Evolutionary conservation across 345 rosid genomes (phyloP).

Genomic region (Bruguiera gymnorhiza): DNA sequence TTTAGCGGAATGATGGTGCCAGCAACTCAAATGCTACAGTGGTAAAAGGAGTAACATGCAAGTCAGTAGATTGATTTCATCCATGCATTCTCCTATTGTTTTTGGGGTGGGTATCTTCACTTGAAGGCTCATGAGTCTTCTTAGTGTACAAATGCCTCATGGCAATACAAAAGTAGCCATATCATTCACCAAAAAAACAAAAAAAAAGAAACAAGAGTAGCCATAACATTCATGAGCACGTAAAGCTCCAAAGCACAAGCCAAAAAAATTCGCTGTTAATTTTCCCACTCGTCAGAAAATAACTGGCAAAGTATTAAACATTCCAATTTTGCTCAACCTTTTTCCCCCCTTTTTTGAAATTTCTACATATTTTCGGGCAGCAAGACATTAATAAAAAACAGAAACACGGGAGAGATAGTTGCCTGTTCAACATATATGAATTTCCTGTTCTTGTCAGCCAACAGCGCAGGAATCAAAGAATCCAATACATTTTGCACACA

Average conservation of each 20-base stretch:
- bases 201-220: not conserved
- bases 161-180: not conserved
- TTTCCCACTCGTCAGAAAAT: not conserved
- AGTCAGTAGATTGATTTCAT: not conserved
- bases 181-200: not conserved
- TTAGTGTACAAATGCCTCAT: not conserved
- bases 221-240: not conserved
- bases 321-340: not conserved
- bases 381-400: constrained; percentile 7
- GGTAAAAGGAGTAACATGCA: not conserved
- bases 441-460: constrained; percentile 87
- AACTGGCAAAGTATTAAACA: not conserved
- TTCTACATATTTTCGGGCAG: not conserved
- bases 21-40: constrained; percentile 1
- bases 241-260: not conserved
- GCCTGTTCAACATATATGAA: constrained; percentile 86
- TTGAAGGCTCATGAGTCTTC: not conserved
- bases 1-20: not conserved
- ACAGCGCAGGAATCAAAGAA: constrained; percentile 76
- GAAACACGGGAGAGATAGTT: constrained; percentile 23
- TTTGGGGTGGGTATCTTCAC: not conserved
- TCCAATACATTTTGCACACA: constrained; percentile 93
- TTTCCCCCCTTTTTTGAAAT: not conserved
- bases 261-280: not conserved
- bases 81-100: not conserved